Evolutionary conservation across 2,329 filamentous ascomycete genomes (phyloP), one percentile per base, ranked within the genome.

Genomic region (Microcera coccophila): DNA sequence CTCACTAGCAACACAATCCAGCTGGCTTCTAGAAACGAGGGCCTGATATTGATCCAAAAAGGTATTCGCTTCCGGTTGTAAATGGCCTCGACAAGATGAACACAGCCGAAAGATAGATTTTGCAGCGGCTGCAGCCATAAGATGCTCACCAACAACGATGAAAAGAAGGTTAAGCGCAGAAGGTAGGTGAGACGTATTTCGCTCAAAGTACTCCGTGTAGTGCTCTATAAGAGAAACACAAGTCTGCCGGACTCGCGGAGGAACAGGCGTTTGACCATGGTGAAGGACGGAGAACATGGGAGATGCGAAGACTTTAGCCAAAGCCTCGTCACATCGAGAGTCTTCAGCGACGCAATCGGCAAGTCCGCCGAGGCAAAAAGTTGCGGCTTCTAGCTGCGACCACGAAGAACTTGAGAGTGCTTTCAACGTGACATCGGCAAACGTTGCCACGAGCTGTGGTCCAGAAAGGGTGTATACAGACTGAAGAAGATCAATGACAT

Each of bases 401-500:
- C 81, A 83, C 8, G 72, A 68, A 32, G 70, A 70, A 5, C 63
- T 67, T 14, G 64, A 58, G 14, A 81, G 61, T 3, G 75, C 71
- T 42, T 72, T 69, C 22, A 79, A 63, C 16, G 77, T 70, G n/a
- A 79, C 58, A 34, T 77, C 69, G 31, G 73, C 73, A 51, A 85
- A 84, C 7, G 73, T 72, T 2, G 71, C 68, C 31, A 85, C 69
- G 10, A 85, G 63, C 26, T 71, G 64, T 18, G 74, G 68, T 0
- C 79, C 80, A 32, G 76, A 73, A 14, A 85, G 65, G 3, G 82
- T 73, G 53, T 83, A 90, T 3, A 84, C 78, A 2, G 84, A 81
- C 52, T 89, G 81, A 20, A 93, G 71, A 38, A 93, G 75, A 60
- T 94, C 87, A 38, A 79, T 76, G n/a, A 90, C 82, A 56, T 94